Evolutionary conservation across 2,329 filamentous ascomycete species (phyloP).

Genomic region (Alternaria gaisen): DNA sequence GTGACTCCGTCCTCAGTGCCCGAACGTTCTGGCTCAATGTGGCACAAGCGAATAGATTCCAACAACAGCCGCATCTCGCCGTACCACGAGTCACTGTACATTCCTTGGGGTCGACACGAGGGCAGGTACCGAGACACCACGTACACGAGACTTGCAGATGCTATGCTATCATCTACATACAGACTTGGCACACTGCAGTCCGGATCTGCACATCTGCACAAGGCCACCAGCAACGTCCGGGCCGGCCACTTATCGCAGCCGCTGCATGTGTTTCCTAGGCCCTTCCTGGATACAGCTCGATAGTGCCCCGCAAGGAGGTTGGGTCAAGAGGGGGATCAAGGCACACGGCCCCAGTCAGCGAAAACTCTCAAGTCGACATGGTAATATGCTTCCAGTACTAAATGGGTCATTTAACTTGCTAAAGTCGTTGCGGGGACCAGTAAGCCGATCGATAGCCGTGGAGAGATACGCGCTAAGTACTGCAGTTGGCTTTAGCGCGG

Average conservation of each 20-base stretch:
- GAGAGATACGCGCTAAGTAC: conserved; percentile 30
- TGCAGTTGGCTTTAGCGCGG: conserved; percentile 36
- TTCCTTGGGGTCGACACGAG: conserved; percentile 28
- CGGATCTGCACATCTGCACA: conserved; percentile 46
- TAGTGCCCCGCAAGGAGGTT: conserved; percentile 42
- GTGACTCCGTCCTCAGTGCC: conserved; percentile 22
- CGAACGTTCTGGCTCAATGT: conserved; percentile 31
- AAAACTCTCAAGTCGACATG: conserved; percentile 24
- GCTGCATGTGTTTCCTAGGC: conserved; percentile 50
- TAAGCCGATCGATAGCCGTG: conserved; percentile 40
- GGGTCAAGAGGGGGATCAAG: conserved; percentile 33
- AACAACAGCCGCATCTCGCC: conserved; percentile 28
- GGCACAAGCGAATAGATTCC: conserved; percentile 34
- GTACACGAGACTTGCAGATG: conserved; percentile 28
- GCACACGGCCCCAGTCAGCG: conserved; percentile 33
- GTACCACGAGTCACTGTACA: conserved; percentile 36
- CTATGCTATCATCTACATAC: conserved; percentile 28
- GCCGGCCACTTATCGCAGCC: conserved; percentile 52
- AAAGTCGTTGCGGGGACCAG: conserved; percentile 43
- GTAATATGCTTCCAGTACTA: conserved; percentile 29
- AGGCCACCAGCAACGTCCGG: conserved; percentile 49
- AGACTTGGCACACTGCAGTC: conserved; percentile 42
- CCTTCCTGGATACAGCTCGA: conserved; percentile 35
- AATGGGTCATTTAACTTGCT: conserved; percentile 44
- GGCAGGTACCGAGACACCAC: conserved; percentile 30